Evolutionary conservation across 164 flowering plant species (phyloP).

Genomic region (Vitis labrusca): DNA sequence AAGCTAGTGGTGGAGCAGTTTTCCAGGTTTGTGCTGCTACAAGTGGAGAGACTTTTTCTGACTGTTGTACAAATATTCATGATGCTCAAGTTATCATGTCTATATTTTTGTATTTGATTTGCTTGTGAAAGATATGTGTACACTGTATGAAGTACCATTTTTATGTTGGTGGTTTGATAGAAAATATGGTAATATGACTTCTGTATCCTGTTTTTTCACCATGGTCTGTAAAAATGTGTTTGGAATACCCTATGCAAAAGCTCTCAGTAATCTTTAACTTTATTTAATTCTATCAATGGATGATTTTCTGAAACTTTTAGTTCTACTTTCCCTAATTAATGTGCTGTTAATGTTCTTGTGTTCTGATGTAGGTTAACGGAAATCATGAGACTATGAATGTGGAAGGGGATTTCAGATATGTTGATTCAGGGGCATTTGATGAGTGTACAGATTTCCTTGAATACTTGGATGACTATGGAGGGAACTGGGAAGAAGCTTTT

Average conservation of each 20-base stretch:
- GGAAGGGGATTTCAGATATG: conserved; percentile 95
- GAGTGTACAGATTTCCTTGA: conserved; percentile 78
- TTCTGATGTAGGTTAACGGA: conserved; percentile 70
- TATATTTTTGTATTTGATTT: neutral
- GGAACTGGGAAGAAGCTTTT: conserved; percentile 79
- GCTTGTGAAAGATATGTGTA: neutral
- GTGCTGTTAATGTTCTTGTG: neutral
- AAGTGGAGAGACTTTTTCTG: neutral
- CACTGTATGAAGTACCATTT: neutral
- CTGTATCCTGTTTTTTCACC: neutral
- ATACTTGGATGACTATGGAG: conserved; percentile 45
- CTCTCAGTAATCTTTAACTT: neutral
- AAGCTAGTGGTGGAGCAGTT: conserved; percentile 85
- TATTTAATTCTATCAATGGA: neutral
- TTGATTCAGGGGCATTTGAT: conserved; percentile 72
- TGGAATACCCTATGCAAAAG: neutral
- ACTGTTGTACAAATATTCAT: neutral
- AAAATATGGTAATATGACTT: neutral
- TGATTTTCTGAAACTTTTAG: neutral
- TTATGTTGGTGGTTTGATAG: neutral
- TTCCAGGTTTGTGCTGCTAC: conserved; percentile 67
- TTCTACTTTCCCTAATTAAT: neutral
- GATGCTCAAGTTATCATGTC: neutral
- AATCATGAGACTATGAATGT: conserved; percentile 98
- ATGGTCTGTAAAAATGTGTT: neutral